phyloP scores from a whole-genome alignment of 495 filamentous ascomycete species.

The Chlorociboria aeruginascens region DNA sequence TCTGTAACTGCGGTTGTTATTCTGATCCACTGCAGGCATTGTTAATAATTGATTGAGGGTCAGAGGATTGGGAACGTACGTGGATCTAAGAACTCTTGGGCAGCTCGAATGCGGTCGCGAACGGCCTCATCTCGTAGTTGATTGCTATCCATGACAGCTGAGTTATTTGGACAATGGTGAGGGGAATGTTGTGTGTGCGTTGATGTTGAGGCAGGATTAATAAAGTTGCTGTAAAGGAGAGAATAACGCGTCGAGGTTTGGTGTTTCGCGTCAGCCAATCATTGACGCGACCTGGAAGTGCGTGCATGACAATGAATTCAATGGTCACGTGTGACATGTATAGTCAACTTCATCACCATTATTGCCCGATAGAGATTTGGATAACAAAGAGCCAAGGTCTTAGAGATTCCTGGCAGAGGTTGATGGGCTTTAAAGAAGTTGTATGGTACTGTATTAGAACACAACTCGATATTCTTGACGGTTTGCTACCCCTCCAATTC shows the following conservation, averaged over 20 bases:
- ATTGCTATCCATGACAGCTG: conserved; percentile 50
- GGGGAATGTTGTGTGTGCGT: neutral
- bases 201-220: neutral
- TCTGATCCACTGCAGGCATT: conserved; percentile 28
- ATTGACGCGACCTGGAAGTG: neutral
- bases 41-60: conserved; percentile 1
- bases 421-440: too few species aligned
- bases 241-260: too few species aligned
- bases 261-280: too few species aligned
- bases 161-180: neutral
- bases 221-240: neutral
- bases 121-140: conserved; percentile 73
- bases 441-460: too few species aligned
- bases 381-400: too few species aligned
- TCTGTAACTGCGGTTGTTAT: conserved; percentile 60
- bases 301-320: neutral
- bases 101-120: conserved; percentile 66
- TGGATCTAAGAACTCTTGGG: conserved; percentile 77
- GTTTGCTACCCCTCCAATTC: too few species aligned
- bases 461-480: too few species aligned
- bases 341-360: too few species aligned
- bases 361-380: too few species aligned
- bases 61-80: conserved; percentile 36
- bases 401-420: too few species aligned
- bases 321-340: too few species aligned